phyloP scores from a whole-genome alignment of 495 filamentous ascomycete genomes.

The Xylaria scruposa region DNA sequence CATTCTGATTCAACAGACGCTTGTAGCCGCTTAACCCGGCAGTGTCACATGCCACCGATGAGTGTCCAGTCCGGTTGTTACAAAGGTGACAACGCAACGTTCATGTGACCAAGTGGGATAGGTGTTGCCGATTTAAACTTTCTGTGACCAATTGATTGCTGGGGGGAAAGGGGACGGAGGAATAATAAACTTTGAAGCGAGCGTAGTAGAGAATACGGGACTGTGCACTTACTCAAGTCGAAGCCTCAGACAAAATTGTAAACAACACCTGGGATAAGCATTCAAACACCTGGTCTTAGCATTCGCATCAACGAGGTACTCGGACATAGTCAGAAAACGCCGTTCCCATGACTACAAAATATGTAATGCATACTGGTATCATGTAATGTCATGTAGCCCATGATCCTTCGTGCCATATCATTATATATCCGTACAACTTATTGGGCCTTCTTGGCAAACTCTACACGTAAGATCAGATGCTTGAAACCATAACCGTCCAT shows the following conservation, averaged over 20 bases:
- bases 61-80: not conserved
- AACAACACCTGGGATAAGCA: not conserved
- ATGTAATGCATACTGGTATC: not conserved
- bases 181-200: not conserved
- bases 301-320: not conserved
- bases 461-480: constrained; percentile 87
- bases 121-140: not conserved
- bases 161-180: too few species aligned
- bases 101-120: not conserved
- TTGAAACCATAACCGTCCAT: constrained; percentile 97
- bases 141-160: not conserved
- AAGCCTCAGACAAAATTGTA: not conserved
- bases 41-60: not conserved
- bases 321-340: not conserved
- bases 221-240: not conserved
- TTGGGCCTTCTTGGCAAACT: constrained; percentile 84
- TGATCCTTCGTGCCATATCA: constrained; percentile 16
- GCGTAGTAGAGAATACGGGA: not conserved
- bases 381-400: not conserved
- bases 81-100: not conserved
- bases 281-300: not conserved
- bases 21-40: not conserved
- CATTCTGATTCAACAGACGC: not conserved
- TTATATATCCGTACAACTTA: constrained; percentile 32
- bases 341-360: not conserved